Percentiles rank a stretch among this genome's conserved stretches.
Conservation (phyloP, 371 early-diverging fungal species). For the Zopfochytrium polystomum region DNA sequence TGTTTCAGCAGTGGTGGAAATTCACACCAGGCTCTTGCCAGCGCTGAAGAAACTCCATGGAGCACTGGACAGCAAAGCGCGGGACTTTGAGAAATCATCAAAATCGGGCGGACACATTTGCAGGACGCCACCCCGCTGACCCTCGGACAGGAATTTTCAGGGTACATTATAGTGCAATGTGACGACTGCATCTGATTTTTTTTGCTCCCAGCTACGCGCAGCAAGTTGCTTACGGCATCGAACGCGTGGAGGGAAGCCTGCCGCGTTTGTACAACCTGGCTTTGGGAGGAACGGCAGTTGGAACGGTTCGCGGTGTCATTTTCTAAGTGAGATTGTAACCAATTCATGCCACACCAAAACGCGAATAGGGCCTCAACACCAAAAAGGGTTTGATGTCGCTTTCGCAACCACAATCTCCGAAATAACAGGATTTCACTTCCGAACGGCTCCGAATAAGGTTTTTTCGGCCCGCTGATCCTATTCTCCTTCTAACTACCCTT, state of each 20-base stretch:
- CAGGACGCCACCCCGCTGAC: constrained; percentile 94
- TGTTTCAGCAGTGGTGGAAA: constrained; percentile 79
- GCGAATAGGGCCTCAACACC: constrained; percentile 76
- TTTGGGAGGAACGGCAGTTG: constrained; percentile 94
- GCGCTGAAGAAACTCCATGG: constrained; percentile 71
- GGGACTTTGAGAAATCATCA: constrained; percentile 38
- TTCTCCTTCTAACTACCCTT: background rate
- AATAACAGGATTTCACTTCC: constrained; percentile 75
- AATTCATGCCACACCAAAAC: background rate
- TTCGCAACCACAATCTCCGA: constrained; percentile 77
- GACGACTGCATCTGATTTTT: background rate
- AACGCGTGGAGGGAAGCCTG: constrained; percentile 72
- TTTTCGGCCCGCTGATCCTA: no score
- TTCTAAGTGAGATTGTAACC: background rate
- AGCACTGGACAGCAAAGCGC: constrained; percentile 52
- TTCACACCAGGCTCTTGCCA: constrained; percentile 75
- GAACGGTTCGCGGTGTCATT: no score
- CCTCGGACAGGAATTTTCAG: constrained; percentile 93
- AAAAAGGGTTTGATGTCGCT: constrained; percentile 80
- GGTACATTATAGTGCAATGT: constrained; percentile 34
- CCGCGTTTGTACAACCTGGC: constrained; percentile 82
- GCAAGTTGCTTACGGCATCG: constrained; percentile 79
- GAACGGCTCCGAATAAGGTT: constrained; percentile 89
- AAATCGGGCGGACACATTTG: constrained; percentile 46
- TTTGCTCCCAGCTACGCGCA: constrained; percentile 55